Evolutionary conservation across 495 filamentous ascomycete species (phyloP).

Genomic region (Copromyces sp.): DNA sequence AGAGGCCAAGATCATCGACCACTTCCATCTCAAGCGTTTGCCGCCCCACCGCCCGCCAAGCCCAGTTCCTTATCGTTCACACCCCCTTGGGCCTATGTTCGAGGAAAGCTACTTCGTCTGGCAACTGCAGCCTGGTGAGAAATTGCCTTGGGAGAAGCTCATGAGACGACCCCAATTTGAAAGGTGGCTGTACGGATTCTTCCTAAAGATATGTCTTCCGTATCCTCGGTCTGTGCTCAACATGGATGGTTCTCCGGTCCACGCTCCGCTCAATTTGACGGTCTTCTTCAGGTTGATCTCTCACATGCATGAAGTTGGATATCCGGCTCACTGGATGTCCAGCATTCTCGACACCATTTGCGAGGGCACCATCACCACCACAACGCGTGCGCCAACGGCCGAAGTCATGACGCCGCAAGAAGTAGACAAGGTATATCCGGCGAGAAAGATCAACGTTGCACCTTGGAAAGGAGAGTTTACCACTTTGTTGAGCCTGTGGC

Average conservation of each 20-base stretch:
- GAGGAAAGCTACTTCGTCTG: slow-evolving; percentile 15
- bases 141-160: slow-evolving; percentile 2
- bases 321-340: slow-evolving; percentile 30
- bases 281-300: slow-evolving; percentile 22
- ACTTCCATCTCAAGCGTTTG: slow-evolving; percentile 12
- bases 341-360: slow-evolving; percentile 17
- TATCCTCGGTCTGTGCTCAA: slow-evolving; percentile 4
- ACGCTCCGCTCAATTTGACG: slow-evolving; percentile 25
- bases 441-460: slow-evolving; percentile 11
- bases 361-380: slow-evolving; percentile 20
- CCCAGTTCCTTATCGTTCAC: no score
- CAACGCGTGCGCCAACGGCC: slow-evolving; percentile 17
- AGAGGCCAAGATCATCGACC: slow-evolving; percentile 8
- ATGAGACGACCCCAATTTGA: slow-evolving; percentile 16
- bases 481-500: slow-evolving; percentile 23
- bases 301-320: slow-evolving; percentile 22
- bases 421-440: slow-evolving; percentile 10
- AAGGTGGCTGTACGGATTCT: slow-evolving; percentile 24
- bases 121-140: slow-evolving; percentile 5
- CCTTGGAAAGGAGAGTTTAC: slow-evolving; percentile 17
- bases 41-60: background rate
- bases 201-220: slow-evolving; percentile 32
- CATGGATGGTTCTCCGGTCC: background rate
- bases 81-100: slow-evolving; percentile 1
- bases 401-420: slow-evolving; percentile 2